Evolutionary conservation across 768 basidiomycete genomes (phyloP).

Genomic region (Calvatia gigantea): DNA sequence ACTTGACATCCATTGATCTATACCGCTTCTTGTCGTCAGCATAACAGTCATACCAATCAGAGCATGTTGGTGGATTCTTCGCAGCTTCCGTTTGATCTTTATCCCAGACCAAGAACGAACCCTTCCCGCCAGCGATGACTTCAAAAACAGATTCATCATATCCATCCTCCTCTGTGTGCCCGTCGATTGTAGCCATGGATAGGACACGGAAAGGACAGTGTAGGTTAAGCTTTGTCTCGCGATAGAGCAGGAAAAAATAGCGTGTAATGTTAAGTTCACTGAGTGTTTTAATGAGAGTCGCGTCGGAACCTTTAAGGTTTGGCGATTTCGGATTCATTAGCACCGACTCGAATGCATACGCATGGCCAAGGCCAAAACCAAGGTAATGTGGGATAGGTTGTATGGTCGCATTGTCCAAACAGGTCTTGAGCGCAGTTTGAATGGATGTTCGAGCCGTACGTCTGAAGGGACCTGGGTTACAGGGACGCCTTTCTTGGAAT

Average conservation of each 20-base stretch:
- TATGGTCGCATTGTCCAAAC: conserved; percentile 1
- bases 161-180: not conserved
- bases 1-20: not conserved
- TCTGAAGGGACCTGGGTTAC: not conserved
- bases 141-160: not conserved
- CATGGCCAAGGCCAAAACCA: conserved; percentile 17
- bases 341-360: conserved; percentile 8
- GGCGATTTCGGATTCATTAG: not conserved
- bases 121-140: not conserved
- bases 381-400: conserved; percentile 8
- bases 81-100: not conserved
- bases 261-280: not conserved
- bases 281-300: conserved; percentile 8
- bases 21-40: not conserved
- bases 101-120: not conserved
- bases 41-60: not conserved
- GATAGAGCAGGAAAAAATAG: conserved; percentile 11
- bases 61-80: not conserved
- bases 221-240: not conserved
- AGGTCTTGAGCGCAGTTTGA: conserved; percentile 3
- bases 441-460: not conserved
- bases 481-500: not conserved
- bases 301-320: conserved; percentile 13
- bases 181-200: not conserved
- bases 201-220: not conserved